Evolutionary conservation across 768 basidiomycete species (phyloP).

Genomic region (Tephrocybe rancida): DNA sequence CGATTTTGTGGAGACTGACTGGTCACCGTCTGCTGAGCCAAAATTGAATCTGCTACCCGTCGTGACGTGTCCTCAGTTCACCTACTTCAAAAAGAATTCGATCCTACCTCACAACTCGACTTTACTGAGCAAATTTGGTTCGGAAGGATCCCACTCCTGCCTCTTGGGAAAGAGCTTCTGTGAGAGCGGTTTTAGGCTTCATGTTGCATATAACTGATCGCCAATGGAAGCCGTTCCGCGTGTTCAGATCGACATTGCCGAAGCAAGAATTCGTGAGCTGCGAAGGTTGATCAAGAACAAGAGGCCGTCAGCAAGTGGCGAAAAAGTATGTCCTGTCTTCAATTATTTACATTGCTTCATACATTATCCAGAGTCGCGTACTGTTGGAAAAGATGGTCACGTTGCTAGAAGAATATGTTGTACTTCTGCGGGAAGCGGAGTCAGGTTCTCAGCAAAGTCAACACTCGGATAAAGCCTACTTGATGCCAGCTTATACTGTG

Average conservation of each 20-base stretch:
- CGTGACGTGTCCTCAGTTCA: conserved; percentile 80
- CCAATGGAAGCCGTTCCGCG: conserved; percentile 53
- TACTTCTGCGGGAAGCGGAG: conserved; percentile 52
- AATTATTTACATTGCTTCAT: not conserved
- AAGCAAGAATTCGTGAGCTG: conserved; percentile 56
- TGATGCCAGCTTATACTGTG: conserved; percentile 68
- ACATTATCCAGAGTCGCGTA: conserved; percentile 12
- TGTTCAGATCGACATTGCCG: conserved; percentile 65
- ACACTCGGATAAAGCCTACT: conserved; percentile 49
- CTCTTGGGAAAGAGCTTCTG: conserved; percentile 73
- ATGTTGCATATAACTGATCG: conserved; percentile 4
- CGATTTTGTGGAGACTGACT: conserved; percentile 84
- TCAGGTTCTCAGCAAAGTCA: conserved; percentile 29
- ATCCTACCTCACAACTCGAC: conserved; percentile 39
- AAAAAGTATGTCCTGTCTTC: conserved; percentile 3
- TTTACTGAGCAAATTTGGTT: conserved; percentile 78
- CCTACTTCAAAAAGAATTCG: conserved; percentile 71
- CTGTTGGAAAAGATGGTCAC: conserved; percentile 50
- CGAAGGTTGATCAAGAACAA: conserved; percentile 23
- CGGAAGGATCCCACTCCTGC: conserved; percentile 83
- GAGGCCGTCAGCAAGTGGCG: conserved; percentile 4
- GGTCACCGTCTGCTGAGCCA: conserved; percentile 56
- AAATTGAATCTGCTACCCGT: conserved; percentile 70
- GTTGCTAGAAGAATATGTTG: conserved; percentile 63
- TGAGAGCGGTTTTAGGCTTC: conserved; percentile 34